Evolutionary conservation across 2,329 filamentous ascomycete genomes (phyloP), one percentile per base, ranked within the genome.

Genomic region (Colletotrichum phormii): DNA sequence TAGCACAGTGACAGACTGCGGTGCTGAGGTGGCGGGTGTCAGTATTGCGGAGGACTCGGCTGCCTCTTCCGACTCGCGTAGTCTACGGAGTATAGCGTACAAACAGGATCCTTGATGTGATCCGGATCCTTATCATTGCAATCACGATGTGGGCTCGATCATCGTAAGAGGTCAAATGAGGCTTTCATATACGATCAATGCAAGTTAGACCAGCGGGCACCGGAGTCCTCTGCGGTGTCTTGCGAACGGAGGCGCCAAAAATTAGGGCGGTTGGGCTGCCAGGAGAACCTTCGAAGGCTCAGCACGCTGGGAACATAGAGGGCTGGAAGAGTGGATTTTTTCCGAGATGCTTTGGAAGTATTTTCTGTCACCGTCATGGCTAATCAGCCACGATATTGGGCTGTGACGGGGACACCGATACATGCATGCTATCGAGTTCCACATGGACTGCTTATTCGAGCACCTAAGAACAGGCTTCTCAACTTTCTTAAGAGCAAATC

Each of bases 111-210:
- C 12, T 12, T 26, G 53, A 42, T 24, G 26, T 31, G 31, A 35
- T 37, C 67, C 42, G 15, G 54, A 24, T 33, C 42, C 31, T 54
- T 55, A 46, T 60, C 31, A 53, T 57, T 31, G 35, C 35, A 37
- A 57, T 51, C 22, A 53, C 18, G 18, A 13, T 15, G 53, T 37
- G 18, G 65, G 31, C 37, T 59, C 53, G 59, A 13, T 59, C 18
- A 18, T 29, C 33, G 42, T 26, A 33, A 22, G 31, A 26, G 53
- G 54, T 37, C 67, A 72, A 65, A 73, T 73, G 71, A 73, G 60
- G 60, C 66, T 71, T 60, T 63, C 31, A 9, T n/a, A 54, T n/a
- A 31, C 37, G 26, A 55, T 72, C 54, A 63, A 72, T 72, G 70
- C 65, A 64, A 62, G 35, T 6, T 49, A 1, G 18, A 18, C 4